Evolutionary conservation across 1,139 yeast species (phyloP).

Genomic region (Pneumocystis jirovecii): DNA sequence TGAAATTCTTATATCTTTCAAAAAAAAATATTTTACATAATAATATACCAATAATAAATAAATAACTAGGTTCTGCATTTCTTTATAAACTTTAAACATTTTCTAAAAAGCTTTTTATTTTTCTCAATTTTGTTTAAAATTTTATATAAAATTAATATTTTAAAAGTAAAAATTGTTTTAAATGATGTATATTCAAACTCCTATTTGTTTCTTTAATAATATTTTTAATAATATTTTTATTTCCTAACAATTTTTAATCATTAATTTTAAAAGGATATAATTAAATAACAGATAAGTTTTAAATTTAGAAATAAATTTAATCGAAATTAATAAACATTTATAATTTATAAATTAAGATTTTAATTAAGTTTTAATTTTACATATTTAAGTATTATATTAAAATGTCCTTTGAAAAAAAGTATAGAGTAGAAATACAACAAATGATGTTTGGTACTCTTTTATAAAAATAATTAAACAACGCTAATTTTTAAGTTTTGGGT

Average conservation of each 20-base stretch:
- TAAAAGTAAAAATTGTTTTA: background rate
- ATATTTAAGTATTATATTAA: background rate
- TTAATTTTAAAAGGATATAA: no score
- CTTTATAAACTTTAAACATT: no score
- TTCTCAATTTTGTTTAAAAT: background rate
- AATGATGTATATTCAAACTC: background rate
- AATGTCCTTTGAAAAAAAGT: conserved; percentile 1
- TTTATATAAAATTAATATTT: background rate
- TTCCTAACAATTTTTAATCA: no score
- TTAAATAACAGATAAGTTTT: no score
- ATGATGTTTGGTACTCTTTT: conserved; percentile 77
- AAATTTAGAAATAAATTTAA: no score
- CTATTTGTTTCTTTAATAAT: no score
- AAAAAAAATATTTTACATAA: background rate
- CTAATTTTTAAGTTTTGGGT: background rate
- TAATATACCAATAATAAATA: background rate
- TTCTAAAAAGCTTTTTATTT: background rate
- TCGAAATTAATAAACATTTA: no score
- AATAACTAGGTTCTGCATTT: background rate
- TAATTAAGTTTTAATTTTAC: no score
- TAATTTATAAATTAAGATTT: no score
- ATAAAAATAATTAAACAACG: background rate
- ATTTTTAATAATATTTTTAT: no score
- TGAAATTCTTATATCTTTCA: background rate
- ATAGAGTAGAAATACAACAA: conserved; percentile 23